Evolutionary conservation across 306 rosid genomes (phyloP), one percentile per base, ranked within the genome.

Genomic region (Pachyrhizus erosus): DNA sequence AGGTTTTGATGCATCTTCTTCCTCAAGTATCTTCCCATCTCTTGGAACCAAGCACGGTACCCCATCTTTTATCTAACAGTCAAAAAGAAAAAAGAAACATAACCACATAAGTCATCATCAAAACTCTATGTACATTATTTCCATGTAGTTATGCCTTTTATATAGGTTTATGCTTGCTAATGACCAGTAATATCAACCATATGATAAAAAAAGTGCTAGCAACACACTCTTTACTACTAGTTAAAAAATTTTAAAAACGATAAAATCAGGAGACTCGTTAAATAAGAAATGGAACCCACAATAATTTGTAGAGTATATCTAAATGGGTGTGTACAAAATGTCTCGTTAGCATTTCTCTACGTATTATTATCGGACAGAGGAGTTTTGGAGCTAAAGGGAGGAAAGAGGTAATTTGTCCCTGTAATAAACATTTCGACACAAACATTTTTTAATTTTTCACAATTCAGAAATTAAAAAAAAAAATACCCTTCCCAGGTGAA

Each of bases 11-110:
- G 80, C 31, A 52, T 77, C 90, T 49, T 91, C 93, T 21, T 73
- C 83, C 48, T 93, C 92, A 0, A 86, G 89, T 77, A 91, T 84
- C 91, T 89, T 91, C 21, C 99, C 98, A 74, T 91, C 97, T 65
- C 57, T 86, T 1, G 99, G 99, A 70, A 89, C 97, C 84, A 96
- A 83, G 86, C 93, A 87, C 21, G 99, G 97, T 27, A 93, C 78
- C 82, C 92, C 99, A 84, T 90, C 85, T 86, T 86, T 90, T 51
- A 93, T 86, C 99, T 95, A 83, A 37, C 67, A 81, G 42, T 57
- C 13, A 70, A 9, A 70, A 85, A 7, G 58, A 62, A 29, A 7
- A 72, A 75, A 43, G 49, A 14, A 20, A 40, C 73, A 68, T 18
- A 39, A 18, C n/a, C 8, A 18, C 34, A 80, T 7, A 39, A 83